Conservation (phyloP, 2,329 filamentous ascomycete genomes). For the Sclerotinia glacialis region DNA sequence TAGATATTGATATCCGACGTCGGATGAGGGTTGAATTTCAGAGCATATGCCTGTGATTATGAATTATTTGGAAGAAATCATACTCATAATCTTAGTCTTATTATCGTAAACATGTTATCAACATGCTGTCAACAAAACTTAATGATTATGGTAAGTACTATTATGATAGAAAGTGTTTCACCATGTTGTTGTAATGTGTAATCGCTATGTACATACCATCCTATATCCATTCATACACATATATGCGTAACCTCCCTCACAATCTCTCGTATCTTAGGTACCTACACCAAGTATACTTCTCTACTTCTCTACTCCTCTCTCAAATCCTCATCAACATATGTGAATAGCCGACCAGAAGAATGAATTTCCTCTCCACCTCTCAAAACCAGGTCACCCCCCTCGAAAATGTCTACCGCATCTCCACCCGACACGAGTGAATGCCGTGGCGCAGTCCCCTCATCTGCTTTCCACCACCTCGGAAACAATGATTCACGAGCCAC, state of each 20-base stretch:
- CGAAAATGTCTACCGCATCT: neutral
- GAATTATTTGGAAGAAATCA: neutral
- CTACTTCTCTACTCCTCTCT: neutral
- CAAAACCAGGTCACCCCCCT: neutral
- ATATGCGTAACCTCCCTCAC: neutral
- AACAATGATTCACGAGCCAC: conserved; percentile 15
- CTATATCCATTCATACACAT: neutral
- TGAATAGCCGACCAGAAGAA: neutral
- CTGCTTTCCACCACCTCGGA: neutral
- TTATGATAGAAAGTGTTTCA: no score
- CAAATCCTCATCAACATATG: neutral
- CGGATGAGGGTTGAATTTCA: no score
- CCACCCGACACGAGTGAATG: neutral
- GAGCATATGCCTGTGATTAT: no score
- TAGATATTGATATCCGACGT: neutral
- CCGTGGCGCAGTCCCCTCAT: conserved; percentile 8
- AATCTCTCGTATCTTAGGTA: neutral
- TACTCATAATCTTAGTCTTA: no score
- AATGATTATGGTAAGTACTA: no score
- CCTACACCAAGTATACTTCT: neutral
- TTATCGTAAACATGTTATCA: no score
- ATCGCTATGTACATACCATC: no score
- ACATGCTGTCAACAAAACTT: no score
- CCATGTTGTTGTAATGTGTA: no score
- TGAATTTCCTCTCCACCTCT: neutral